Evolutionary conservation across 2,329 filamentous ascomycete species (phyloP), one percentile per base, ranked within the genome.

Genomic region (Pyricularia pennisetigena): DNA sequence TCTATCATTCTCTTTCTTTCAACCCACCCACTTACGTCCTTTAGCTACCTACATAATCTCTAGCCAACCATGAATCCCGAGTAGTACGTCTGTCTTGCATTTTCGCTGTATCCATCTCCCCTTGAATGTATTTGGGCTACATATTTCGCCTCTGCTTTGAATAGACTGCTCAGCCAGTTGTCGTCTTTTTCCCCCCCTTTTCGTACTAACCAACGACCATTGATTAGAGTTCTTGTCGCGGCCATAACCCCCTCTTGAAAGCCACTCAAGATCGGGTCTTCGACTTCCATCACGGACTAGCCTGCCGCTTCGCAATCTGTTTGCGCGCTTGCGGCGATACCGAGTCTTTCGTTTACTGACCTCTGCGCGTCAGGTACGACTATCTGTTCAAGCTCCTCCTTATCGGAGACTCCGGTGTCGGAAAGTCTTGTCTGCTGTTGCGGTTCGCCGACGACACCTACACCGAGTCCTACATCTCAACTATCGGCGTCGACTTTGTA

Each of bases 361-460:
- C 69, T 79, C 71, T 69, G 64, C 29, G 28, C 65, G 69, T 70
- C 78, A 98, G 95, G 95, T 99, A 99, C 91, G 95, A 99, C 81
- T 99, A 99, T 82, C 93, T 99, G 78, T 99, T 99, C 90, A 99
- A 99, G 90, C 93, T 99, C 74, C 92, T 99, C 82, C 94, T 99
- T 85, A 99, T 99, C 89, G 95, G 95, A 82, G 95, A 99, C 82
- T 99, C 95, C 81, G 95, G 95, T 89, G 95, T 99, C 78, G 95
- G 95, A 90, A 99, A 99, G 90, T 99, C 95, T 78, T 99, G 95
- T 83, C 82, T 99, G 84, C 87, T 99, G 74, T 86, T 99, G 79
- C 93, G 95, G 84, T 99, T 99, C 79, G 95, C 95, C 78, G 95
- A 97, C 79, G 94, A 97, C 78, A 98, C 95, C 81, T 99, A 98